These are phyloP conservation scores for Pneumocystis jirovecii DNA, from an alignment of 1,139 yeast genomes.

Conservation along the genomic window DNA sequence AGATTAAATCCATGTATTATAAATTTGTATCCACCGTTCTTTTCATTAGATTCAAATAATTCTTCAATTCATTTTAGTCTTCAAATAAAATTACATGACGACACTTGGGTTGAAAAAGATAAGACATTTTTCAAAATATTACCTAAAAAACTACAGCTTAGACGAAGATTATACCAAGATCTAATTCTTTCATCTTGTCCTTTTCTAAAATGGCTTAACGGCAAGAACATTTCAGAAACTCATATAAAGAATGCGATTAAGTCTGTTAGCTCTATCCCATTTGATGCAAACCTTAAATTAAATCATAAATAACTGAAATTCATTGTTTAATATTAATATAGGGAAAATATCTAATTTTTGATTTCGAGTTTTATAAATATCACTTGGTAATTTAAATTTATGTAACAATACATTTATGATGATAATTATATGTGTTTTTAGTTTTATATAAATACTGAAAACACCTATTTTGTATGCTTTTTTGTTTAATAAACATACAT, in stretches of 20 bases:
- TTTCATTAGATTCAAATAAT: background rate
- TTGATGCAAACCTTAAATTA: background rate
- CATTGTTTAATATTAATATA: background rate
- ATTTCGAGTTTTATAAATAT: background rate
- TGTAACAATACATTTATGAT: background rate
- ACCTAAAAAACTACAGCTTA: background rate
- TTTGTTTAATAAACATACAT: background rate
- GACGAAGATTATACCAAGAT: background rate
- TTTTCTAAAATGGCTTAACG: background rate
- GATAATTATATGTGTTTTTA: background rate
- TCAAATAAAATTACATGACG: background rate
- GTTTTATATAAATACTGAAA: background rate
- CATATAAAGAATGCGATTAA: background rate
- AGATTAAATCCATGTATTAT: constrained; percentile 23
- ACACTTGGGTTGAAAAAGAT: background rate
- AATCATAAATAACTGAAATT: background rate
- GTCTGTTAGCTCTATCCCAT: background rate
- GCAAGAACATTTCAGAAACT: background rate
- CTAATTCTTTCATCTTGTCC: constrained; percentile 1
- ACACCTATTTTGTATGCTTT: background rate
- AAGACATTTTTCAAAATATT: background rate
- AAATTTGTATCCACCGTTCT: constrained; percentile 16
- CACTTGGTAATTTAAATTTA: background rate
- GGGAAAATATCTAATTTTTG: background rate
- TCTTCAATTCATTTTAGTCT: background rate